phyloP scores from a whole-genome alignment of 202 grass and related monocot genomes.

The Brachypodium distachyon region DNA sequence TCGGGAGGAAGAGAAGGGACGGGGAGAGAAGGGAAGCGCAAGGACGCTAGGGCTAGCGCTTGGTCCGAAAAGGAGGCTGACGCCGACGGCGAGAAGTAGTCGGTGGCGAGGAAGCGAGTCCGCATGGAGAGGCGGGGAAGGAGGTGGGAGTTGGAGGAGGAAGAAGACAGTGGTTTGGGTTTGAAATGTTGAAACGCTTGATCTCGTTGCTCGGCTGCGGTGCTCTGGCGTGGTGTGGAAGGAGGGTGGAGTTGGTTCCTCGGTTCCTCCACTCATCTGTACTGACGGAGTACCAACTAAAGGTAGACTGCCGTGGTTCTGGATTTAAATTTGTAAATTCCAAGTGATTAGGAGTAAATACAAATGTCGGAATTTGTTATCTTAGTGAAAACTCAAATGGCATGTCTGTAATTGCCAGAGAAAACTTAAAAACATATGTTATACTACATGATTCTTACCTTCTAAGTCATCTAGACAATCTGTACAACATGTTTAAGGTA shows the following conservation, averaged over 20 bases:
- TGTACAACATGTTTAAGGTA: too few species aligned
- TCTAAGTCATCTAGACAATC: too few species aligned
- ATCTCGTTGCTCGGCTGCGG: not conserved
- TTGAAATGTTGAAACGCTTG: slow-evolving; percentile 4
- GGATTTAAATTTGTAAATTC: not conserved
- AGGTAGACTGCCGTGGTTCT: not conserved
- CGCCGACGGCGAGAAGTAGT: slow-evolving; percentile 46
- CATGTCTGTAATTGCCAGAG: too few species aligned
- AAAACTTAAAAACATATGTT: too few species aligned
- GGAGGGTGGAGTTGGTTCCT: too few species aligned
- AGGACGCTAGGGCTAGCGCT: slow-evolving; percentile 29
- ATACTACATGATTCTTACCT: too few species aligned
- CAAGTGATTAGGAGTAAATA: not conserved
- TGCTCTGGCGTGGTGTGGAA: not conserved
- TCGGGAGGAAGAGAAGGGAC: slow-evolving; percentile 38
- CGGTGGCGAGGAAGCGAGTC: slow-evolving; percentile 64
- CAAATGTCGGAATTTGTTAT: too few species aligned
- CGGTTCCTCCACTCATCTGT: too few species aligned
- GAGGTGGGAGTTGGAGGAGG: not conserved
- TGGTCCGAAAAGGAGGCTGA: slow-evolving; percentile 20
- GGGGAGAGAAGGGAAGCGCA: slow-evolving; percentile 48
- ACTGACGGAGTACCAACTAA: too few species aligned
- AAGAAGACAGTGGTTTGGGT: not conserved
- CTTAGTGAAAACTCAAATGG: too few species aligned
- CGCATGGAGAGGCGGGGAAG: slow-evolving; percentile 40